phyloP scores from a whole-genome alignment of 2,329 filamentous ascomycete genomes.

The Eutypa lata region DNA sequence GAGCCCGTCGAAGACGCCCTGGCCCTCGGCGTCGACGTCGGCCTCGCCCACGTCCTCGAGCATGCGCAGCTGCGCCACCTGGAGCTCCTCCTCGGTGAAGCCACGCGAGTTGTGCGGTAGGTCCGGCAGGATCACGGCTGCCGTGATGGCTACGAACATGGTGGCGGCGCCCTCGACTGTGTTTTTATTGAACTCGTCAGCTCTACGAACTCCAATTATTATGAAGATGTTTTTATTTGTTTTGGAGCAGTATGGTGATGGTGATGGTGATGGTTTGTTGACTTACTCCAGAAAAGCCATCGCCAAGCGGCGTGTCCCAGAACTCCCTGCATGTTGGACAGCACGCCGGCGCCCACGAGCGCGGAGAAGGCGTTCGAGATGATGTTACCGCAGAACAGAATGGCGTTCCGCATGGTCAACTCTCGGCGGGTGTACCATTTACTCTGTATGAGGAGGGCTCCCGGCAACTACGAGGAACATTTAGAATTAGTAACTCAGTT shows the following conservation, averaged over 20 bases:
- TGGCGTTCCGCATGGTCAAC: slow-evolving; percentile 51
- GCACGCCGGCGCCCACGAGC: slow-evolving; percentile 55
- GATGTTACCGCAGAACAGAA: slow-evolving; percentile 58
- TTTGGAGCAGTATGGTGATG: not conserved
- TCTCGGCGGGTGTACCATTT: slow-evolving; percentile 66
- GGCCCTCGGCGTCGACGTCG: slow-evolving; percentile 47
- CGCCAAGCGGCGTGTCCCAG: slow-evolving; percentile 55
- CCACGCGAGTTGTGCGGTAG: slow-evolving; percentile 54
- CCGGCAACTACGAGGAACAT: slow-evolving; percentile 41
- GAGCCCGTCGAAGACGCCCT: slow-evolving; percentile 50
- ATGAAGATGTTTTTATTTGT: not conserved
- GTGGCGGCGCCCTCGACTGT: slow-evolving; percentile 51
- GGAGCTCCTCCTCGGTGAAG: slow-evolving; percentile 56
- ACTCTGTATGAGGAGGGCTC: slow-evolving; percentile 59
- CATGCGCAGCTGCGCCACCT: slow-evolving; percentile 53
- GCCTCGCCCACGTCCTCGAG: slow-evolving; percentile 56
- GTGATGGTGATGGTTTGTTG: not conserved
- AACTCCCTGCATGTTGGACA: slow-evolving; percentile 55
- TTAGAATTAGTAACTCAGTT: not conserved
- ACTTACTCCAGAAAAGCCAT: slow-evolving; percentile 53
- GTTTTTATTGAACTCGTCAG: slow-evolving; percentile 38
- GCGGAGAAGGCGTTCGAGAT: slow-evolving; percentile 60
- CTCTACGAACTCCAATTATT: too few species aligned
- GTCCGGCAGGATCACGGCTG: slow-evolving; percentile 50
- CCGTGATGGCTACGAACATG: slow-evolving; percentile 44